These are phyloP conservation scores for Corymbia maculata DNA, from an alignment of 345 rosid genomes.

Conservation along the genomic window DNA sequence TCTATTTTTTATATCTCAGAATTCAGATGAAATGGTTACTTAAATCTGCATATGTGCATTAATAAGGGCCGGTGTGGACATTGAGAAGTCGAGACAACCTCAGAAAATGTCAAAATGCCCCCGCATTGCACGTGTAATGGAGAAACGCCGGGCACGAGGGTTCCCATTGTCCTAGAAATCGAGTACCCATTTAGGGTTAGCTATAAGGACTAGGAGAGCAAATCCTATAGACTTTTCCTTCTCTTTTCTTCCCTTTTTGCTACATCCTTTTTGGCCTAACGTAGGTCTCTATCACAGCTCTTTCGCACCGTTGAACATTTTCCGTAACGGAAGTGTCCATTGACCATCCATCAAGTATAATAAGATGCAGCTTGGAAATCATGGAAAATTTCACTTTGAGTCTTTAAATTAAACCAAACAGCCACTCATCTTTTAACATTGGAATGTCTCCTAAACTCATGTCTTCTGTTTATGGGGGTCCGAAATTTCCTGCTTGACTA, in stretches of 20 bases:
- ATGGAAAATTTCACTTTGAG: background rate
- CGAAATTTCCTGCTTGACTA: background rate
- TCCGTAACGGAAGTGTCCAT: background rate
- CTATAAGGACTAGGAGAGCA: background rate
- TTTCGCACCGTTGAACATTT: background rate
- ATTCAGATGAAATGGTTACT: background rate
- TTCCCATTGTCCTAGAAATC: background rate
- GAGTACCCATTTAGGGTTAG: background rate
- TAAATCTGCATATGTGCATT: background rate
- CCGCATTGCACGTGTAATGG: background rate
- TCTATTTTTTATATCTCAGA: too few relatives aligned
- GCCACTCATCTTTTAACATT: background rate
- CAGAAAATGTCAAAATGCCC: background rate
- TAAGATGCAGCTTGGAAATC: background rate
- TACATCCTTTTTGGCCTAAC: background rate
- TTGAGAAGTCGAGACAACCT: background rate
- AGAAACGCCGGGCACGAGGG: background rate
- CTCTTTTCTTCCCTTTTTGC: background rate
- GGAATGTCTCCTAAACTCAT: background rate
- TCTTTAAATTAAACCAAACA: too few relatives aligned
- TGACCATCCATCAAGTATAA: background rate
- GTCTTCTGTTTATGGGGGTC: background rate
- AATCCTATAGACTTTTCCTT: background rate
- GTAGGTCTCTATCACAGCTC: background rate
- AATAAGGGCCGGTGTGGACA: background rate